Evolutionary conservation across 495 filamentous ascomycete genomes (phyloP).

Genomic region (Trichoderma gamsii): DNA sequence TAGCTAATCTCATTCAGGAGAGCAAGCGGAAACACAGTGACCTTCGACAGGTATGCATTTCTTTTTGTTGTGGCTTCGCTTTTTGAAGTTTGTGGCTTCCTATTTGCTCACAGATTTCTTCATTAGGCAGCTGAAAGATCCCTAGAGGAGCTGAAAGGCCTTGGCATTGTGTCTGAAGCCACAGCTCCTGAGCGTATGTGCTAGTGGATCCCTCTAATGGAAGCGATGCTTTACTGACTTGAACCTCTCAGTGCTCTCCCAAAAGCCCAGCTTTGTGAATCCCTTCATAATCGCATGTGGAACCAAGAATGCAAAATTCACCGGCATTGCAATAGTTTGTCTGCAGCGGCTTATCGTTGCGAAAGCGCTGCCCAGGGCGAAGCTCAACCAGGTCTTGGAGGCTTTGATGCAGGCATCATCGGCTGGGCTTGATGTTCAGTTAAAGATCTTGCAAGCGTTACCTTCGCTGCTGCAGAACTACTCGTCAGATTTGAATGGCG

Average conservation of each 20-base stretch:
- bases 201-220: conserved; percentile 17
- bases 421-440: conserved; percentile 78
- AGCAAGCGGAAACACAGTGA: conserved; percentile 90
- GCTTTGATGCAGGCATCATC: conserved; percentile 74
- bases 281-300: conserved; percentile 90
- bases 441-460: conserved; percentile 91
- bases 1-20: conserved; percentile 89
- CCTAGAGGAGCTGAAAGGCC: conserved; percentile 75
- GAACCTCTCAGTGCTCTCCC: conserved; percentile 62
- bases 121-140: conserved; percentile 89
- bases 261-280: conserved; percentile 74
- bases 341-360: conserved; percentile 82
- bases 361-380: conserved; percentile 62
- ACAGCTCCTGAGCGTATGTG: conserved; percentile 13
- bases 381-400: conserved; percentile 76
- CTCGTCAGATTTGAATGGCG: conserved; percentile 69
- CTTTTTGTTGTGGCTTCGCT: background rate
- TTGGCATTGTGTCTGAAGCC: conserved; percentile 34
- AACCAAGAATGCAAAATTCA: conserved; percentile 82
- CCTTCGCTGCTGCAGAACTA: conserved; percentile 92
- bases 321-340: conserved; percentile 76
- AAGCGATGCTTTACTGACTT: conserved; percentile 22
- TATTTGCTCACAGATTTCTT: conserved; percentile 17
- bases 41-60: conserved; percentile 64
- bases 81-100: background rate